Percentiles rank a stretch among this genome's conserved stretches.
phyloP scores from a whole-genome alignment of 179 eudicot species.

The Silene coronaria region DNA sequence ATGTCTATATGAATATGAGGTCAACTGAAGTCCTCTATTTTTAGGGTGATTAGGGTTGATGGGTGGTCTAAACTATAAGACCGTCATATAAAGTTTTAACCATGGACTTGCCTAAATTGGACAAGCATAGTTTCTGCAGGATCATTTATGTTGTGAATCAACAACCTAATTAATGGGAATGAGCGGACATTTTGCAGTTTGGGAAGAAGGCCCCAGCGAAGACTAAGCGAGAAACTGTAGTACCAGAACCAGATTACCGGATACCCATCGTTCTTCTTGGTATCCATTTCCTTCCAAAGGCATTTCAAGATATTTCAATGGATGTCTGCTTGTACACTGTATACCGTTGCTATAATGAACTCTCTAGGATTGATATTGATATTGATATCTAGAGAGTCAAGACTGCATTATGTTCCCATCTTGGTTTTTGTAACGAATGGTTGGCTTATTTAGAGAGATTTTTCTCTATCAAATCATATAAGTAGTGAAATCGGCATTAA shows the following conservation, averaged over 20 bases:
- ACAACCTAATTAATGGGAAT: neutral
- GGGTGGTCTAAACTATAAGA: too few relatives aligned
- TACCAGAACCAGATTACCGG: constrained; percentile 89
- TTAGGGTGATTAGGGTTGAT: too few relatives aligned
- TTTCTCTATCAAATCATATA: neutral
- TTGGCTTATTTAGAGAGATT: neutral
- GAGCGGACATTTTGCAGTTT: constrained; percentile 42
- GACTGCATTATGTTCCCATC: too few relatives aligned
- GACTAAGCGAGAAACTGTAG: constrained; percentile 57
- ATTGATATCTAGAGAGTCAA: too few relatives aligned
- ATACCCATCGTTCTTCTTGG: constrained; percentile 85
- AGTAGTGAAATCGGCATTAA: neutral
- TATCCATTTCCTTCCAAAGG: constrained; percentile 15
- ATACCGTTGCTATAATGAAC: neutral
- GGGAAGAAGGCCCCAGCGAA: constrained; percentile 43
- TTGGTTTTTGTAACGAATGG: too few relatives aligned
- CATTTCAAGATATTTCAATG: neutral
- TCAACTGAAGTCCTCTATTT: too few relatives aligned
- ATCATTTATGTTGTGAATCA: neutral
- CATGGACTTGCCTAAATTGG: too few relatives aligned
- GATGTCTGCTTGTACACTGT: too few relatives aligned
- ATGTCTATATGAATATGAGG: too few relatives aligned
- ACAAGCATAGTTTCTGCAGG: neutral
- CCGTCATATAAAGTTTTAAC: too few relatives aligned
- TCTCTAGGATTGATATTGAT: neutral